phyloP scores from a whole-genome alignment of 495 filamentous ascomycete species.

The Physcia stellaris region DNA sequence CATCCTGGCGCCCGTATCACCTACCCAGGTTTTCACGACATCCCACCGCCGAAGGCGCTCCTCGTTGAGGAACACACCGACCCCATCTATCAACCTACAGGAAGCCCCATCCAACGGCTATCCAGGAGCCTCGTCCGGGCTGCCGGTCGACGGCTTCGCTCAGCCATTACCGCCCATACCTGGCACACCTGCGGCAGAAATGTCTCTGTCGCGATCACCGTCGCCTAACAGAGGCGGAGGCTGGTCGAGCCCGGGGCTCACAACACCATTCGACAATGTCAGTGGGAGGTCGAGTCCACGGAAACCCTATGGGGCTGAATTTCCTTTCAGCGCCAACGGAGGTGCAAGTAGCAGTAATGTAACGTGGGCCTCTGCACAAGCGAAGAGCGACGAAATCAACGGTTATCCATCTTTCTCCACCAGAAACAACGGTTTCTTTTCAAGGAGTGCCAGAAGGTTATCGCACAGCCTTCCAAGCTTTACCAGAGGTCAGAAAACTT shows the following conservation, averaged over 20 bases:
- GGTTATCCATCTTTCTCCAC: slow-evolving; percentile 74
- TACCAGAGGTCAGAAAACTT: slow-evolving; percentile 28
- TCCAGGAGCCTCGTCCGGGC: slow-evolving; percentile 15
- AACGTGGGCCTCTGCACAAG: slow-evolving; percentile 69
- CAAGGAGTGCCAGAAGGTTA: slow-evolving; percentile 59
- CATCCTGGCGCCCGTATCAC: slow-evolving; percentile 16
- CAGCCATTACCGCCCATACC: slow-evolving; percentile 16
- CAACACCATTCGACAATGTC: slow-evolving; percentile 35
- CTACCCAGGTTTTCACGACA: slow-evolving; percentile 9
- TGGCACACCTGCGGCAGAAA: slow-evolving; percentile 22
- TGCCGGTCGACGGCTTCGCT: slow-evolving; percentile 15
- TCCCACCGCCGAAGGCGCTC: slow-evolving; percentile 16
- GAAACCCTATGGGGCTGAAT: slow-evolving; percentile 30
- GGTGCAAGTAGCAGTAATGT: slow-evolving; percentile 36
- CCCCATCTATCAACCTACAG: slow-evolving; percentile 11
- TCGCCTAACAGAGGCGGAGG: slow-evolving; percentile 69
- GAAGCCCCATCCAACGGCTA: slow-evolving; percentile 10
- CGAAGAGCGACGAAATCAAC: slow-evolving; percentile 60
- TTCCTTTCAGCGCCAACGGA: slow-evolving; percentile 14
- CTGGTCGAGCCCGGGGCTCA: slow-evolving; percentile 76
- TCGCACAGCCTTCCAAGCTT: slow-evolving; percentile 66
- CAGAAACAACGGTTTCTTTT: slow-evolving; percentile 68
- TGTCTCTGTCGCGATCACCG: slow-evolving; percentile 77
- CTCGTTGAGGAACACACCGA: slow-evolving; percentile 13
- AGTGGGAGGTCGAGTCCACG: slow-evolving; percentile 59